Base-by-base conservation (phyloP, 768 basidiomycete species). In the Pisolithus orientalis region DNA sequence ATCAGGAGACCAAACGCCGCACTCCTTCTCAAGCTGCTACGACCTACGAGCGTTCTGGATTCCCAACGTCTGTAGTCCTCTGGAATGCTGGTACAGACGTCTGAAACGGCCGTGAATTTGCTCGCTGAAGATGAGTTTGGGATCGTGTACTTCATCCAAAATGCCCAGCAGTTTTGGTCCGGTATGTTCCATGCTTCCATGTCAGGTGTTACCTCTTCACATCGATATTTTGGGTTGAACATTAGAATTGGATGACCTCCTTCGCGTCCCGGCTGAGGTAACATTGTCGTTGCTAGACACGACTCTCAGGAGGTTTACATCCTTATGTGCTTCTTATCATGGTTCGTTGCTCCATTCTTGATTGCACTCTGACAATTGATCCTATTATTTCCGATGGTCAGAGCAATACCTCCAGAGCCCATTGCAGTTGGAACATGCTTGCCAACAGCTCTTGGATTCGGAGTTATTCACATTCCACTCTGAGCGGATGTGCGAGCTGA, bases 401-500 rank as follows among this genome's bases (percentile, higher is more conserved):
- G 95, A 96, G 62, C 80, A 85, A 62, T 97, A 90, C 68, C 76
- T 98, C 39, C 85, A 90, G 55, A 85, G 82, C 50, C 86, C 87
- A 3, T 67, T 87, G 25, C 92, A 95, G 60, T 76, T 97, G 44
- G 82, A 92, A 55, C 86, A 93, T 64, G 92, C 92, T 10, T 87
- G 87, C 59, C 72, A 78, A 39, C 69, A 87, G 29, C 71, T 98
- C 11, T 72, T 94, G 39, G 80, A 83, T 50, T 93, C 90, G 0
- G 93, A 94, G 62, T 77, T 98, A 39, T 96, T 97, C 61, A 68
- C 79, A 2, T 94, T 89, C 62, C 93, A 97, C 67, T 93, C 90
- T 3, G 93, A 94, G 63, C 75, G 95, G 32, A 94, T 94, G 90
- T 82, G 85, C 51, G 87, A 91, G 57, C 78, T 88, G 39, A 72